Evolutionary conservation across 495 filamentous ascomycete species (phyloP), one percentile per base, ranked within the genome.

Genomic region (Penicillium nucicola): DNA sequence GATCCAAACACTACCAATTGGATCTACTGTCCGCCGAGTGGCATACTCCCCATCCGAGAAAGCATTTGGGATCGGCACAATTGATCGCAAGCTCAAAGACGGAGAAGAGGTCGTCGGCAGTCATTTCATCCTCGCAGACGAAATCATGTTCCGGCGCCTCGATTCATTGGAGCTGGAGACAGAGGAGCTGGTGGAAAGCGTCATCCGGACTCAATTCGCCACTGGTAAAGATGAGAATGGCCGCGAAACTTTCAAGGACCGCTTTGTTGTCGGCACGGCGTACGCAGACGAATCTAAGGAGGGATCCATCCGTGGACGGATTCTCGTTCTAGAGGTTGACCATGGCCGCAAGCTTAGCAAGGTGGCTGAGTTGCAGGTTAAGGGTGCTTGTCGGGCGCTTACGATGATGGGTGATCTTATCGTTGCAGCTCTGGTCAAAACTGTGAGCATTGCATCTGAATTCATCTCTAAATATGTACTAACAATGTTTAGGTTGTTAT

Each of bases 231-330:
- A 74, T 28, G 81, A 78, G 2, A 55, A 72, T 41, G 66, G 69
- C 9, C 58, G 59, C 18, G 66, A 64, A 5, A 42, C 41, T 7
- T 55, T 40, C 19, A 74, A 72, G 25, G 93, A 98, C 61, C 75
- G 90, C 13, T 97, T 97, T 57, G 66, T 99, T 18, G 84, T 97
- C 2, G 93, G 93, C 8, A 97, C 95, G 12, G 84, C 86, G 28
- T 90, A 82, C 54, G 53, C 92, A 38, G 79, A 84, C 33, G 84
- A 92, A 30, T 76, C 40, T 5, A 25, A 76, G 11, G 64, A 65
- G 9, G 64, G 72, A 1, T 70, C 77, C 9, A 74, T 80, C 13
- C 76, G 82, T 37, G 93, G 93, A 2, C 81, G 93, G 42, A 88
- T 99, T 15, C 60, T 96, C 8, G 76, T 97, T 0, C 81, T 97